Evolutionary conservation across 495 filamentous ascomycete genomes (phyloP), one percentile per base, ranked within the genome.

Genomic region (Aspergillus nanangensis): DNA sequence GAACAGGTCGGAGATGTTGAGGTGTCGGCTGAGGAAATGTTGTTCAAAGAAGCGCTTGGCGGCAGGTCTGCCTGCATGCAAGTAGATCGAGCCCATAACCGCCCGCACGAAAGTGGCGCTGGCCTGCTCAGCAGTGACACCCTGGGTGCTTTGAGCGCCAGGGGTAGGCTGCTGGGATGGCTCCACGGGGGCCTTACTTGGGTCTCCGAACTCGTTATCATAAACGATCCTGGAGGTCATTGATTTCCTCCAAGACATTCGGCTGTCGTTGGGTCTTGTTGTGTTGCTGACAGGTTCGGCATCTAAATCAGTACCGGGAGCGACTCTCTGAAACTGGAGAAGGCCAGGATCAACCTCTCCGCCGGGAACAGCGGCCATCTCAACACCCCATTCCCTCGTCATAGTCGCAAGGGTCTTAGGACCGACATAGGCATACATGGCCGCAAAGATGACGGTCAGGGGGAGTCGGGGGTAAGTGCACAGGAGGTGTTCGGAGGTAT

Each of bases 321-420:
- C 63, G 27, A 84, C 39, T 36, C 78, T 65, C 41, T 71, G 74
- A 67, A 88, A 93, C 62, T 97, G 94, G 32, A 98, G 75, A n/a
- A 91, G 69, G 8, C 93, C 94, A 1, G 92, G 86, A 63, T 98
- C 91, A 44, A 97, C 92, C 66, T 97, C 88, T 36, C 79, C 83
- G 17, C 90, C 91, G 1, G 93, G 92, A 25, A 78, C 81, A 7
- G 87, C 85, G 13, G 87, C 93, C 29, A 70, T 56, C 55, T 97
- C 92, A 13, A 96, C 79, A 66, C 94, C 93, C 92, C 93, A 98
- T 66, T 90, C 87, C 25, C 73, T 67, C 0, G 85, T 76, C 48
- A 96, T 77, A 1, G 78, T 67, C 20, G 79, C 67, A 17, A 97
- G 78, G 0, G 89, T 76, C 43, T 78, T 76, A 5, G 77, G 71